Base-by-base conservation (phyloP, 2,329 filamentous ascomycete species). In the Cladorrhinum sp. region DNA sequence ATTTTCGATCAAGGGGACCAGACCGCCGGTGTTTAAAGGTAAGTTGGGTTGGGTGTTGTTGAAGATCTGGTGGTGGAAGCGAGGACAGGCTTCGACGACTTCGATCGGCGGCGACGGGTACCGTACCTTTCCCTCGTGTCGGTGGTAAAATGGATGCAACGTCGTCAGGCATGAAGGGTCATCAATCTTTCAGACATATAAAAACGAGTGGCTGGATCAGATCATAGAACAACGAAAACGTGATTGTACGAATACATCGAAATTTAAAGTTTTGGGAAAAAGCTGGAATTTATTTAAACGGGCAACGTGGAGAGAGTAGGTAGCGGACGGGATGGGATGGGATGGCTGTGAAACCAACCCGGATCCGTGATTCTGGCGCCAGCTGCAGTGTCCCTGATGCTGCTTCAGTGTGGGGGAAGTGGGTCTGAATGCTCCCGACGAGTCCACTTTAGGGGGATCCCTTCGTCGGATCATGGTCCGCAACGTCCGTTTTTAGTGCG, bases 301-400 rank as follows among this genome's bases (percentile, higher is more conserved):
- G 51, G 55, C 14, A 49, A 24, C 21, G 20, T n/a, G n/a, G n/a
- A n/a, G n/a, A n/a, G n/a, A n/a, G n/a, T n/a, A n/a, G 18, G 46
- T 3, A 49, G 18, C 26, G 4, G 46, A 21, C 46, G 21, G 21
- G 12, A 3, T 16, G 46, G 46, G 46, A 46, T 23, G 21, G 23
- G 54, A 57, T 49, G 39, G 54, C 53, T 55, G 60, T 60, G 55
- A 48, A 62, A 57, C 51, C 50, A 46, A 39, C 14, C 26, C 33
- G 55, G n/a, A 52, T 56, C 59, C 54, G 59, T 48, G 50, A 57
- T 62, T 28, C 52, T 51, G 55, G 50, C 18, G 58, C 51, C 58
- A 51, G 23, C 51, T 55, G 58, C 24, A 30, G 56, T 26, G 54
- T 61, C 42, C 64, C 46, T n/a, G 58, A 52, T 61, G 48, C 33